These are phyloP conservation scores for Austropuccinia psidii DNA, from an alignment of 1,284 basidiomycete species.

Conservation along the genomic window DNA sequence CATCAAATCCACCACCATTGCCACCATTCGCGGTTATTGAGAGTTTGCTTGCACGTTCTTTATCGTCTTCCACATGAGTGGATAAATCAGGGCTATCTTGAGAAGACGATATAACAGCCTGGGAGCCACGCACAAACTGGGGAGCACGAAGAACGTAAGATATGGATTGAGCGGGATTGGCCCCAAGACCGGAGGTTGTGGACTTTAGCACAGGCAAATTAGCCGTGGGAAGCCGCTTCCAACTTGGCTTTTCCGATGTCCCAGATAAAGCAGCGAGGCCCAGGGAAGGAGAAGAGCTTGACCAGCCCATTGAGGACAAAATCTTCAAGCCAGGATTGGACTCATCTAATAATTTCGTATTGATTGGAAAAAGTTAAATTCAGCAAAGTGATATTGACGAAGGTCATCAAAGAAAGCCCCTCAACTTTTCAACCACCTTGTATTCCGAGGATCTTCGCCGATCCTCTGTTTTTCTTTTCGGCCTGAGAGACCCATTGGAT, in stretches of 20 bases:
- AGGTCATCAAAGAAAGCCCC: not conserved
- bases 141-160: slow-evolving; percentile 20
- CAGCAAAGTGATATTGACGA: not conserved
- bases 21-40: slow-evolving; percentile 10
- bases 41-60: slow-evolving; percentile 1
- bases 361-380: not conserved
- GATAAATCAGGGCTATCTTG: not conserved
- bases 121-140: not conserved
- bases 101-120: not conserved
- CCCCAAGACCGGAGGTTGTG: slow-evolving; percentile 22
- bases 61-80: not conserved
- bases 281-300: not conserved
- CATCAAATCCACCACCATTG: slow-evolving; percentile 22
- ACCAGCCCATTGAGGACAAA: slow-evolving; percentile 35
- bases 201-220: slow-evolving; percentile 24
- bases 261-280: not conserved
- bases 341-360: not conserved
- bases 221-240: slow-evolving; percentile 9
- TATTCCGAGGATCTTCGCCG: slow-evolving; percentile 35
- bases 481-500: slow-evolving; percentile 19
- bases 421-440: slow-evolving; percentile 33
- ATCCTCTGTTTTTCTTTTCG: slow-evolving; percentile 30
- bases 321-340: slow-evolving; percentile 32
- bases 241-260: not conserved
- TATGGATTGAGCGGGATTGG: not conserved